Evolutionary conservation across 2,329 filamentous ascomycete species (phyloP).

Genomic region (Mycosphaerella arachidis): DNA sequence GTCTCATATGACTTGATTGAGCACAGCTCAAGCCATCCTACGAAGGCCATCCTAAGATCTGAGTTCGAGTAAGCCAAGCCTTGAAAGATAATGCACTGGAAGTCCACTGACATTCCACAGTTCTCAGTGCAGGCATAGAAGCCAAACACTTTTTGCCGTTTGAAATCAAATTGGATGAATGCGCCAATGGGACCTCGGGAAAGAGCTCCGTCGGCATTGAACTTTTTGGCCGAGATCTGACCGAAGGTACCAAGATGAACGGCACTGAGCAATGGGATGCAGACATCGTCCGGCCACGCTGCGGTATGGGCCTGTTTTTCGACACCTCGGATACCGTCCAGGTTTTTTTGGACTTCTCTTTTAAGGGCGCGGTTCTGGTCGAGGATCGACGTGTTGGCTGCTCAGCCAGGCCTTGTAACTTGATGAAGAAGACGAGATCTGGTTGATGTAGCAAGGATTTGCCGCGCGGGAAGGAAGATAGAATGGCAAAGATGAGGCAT

Average conservation of each 20-base stretch:
- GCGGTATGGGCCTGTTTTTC: neutral
- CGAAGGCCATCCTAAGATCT: conserved; percentile 19
- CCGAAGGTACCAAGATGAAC: no score
- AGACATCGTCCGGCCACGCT: conserved; percentile 23
- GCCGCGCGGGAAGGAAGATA: neutral
- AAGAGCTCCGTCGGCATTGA: neutral
- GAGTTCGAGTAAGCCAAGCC: conserved; percentile 10
- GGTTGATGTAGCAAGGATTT: neutral
- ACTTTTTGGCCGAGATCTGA: neutral
- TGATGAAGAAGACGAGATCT: no score
- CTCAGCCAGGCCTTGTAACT: neutral
- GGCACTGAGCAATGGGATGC: conserved; percentile 26
- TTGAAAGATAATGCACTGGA: conserved; percentile 1
- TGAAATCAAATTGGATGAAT: neutral
- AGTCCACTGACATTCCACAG: conserved; percentile 2
- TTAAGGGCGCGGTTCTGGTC: conserved; percentile 1
- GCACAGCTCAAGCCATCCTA: conserved; percentile 10
- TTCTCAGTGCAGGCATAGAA: conserved; percentile 8
- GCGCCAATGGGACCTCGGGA: neutral
- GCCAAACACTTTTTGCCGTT: neutral
- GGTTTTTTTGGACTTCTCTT: neutral
- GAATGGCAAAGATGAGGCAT: no score
- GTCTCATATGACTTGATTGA: conserved; percentile 16
- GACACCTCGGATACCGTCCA: neutral
- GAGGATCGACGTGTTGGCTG: neutral